Base-by-base conservation (phyloP, 2,329 filamentous ascomycete genomes). In the Fusarium poae region DNA sequence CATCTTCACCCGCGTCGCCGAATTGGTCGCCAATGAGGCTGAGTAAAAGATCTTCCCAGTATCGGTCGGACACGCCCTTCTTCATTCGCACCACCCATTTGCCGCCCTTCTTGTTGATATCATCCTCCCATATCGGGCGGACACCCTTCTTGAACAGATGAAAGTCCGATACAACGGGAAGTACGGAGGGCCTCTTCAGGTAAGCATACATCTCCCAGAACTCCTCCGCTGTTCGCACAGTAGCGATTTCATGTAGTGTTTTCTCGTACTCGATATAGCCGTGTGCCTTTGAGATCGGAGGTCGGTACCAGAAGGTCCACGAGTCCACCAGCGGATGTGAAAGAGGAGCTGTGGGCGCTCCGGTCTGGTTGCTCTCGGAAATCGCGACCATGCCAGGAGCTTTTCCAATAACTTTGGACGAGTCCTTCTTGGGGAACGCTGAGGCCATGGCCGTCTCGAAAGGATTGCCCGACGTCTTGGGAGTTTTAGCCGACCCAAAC, bases 21-120 rank as follows among this genome's bases (percentile, higher is more conserved):
- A 99, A 98, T 78, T 97, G 94, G 76, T 98, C 94, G 43, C 96
- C 96, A 60, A 97, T 89, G 74, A 97, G 91, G 27, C 93, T 94
- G 74, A 98, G 84, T 63, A 98, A 83, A 50, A 98, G 85, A 77
- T 97, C 93, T 83, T 99, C 96, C 93, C 96, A 99, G 80, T 97
- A 97, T 57, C 95, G 89, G 80, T 98, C 96, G 20, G 93, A 93
- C 21, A 99, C 93, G 27, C 96, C 96, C 85, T 99, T 99, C 87
- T 97, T 97, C 78, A 99, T 83, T 71, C 95, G 88, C 78, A 99
- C 90, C 70, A 97, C 94, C 95, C 95, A 99, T 82, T 99, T 99
- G 52, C 96, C 96, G 56, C 96, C 96, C 72, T 90, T 91, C 80
- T 93, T 96, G 82, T 99, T 99, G 78, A 97, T 93, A 46, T 97